Evolutionary conservation across 148 eudicot species (phyloP), one percentile per base, ranked within the genome.

Genomic region (Rhododendron ovatum): DNA sequence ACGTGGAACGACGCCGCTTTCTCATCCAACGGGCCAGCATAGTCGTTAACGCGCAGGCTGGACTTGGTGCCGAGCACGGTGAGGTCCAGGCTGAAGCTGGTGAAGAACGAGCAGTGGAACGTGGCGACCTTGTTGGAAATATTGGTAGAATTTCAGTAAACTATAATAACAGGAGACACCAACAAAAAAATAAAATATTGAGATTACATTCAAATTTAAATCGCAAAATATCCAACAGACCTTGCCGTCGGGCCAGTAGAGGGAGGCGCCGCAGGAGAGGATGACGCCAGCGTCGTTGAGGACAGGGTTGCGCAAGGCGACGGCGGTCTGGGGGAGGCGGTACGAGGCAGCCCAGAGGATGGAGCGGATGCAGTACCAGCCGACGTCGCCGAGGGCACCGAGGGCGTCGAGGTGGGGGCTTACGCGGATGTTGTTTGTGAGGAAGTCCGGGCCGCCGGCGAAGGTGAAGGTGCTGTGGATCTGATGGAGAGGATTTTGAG

Each of bases 341-440:
- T 90, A 93, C 83, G 91, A 81, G 71, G 89, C 87, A 17, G 91
- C 93, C 90, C 91, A 93, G 37, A 93, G 86, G 87, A 74, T 74
- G 85, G 91, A 93, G 41, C 93, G 83, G 61, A 90, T 89, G 88
- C 95, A 90, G 79, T 93, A 93, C 95, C 95, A 93, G 30, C 95
- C 91, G 65, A 80, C 7, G 43, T 93, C 95, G 2, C 95, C 95
- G 1, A 93, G 92, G 10, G 93, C 93, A 43, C 95, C 95, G 35
- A 93, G 92, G 50, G 89, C 83, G 43, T 93, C 95, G 0, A 93
- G 93, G 24, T 91, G 89, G 18, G 95, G 93, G 87, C 86, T 89
- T 35, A 91, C 93, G 17, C 93, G 95, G n/a, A 93, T 93, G 89
- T 93, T 88, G 61, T 91, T 90, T 53, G 90, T 59, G 4, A 93